Percentiles rank a stretch among this genome's conserved stretches.
These are phyloP conservation scores for Cladophialophora bantiana DNA, from an alignment of 2,329 filamentous ascomycete genomes.

Conservation along the genomic window DNA sequence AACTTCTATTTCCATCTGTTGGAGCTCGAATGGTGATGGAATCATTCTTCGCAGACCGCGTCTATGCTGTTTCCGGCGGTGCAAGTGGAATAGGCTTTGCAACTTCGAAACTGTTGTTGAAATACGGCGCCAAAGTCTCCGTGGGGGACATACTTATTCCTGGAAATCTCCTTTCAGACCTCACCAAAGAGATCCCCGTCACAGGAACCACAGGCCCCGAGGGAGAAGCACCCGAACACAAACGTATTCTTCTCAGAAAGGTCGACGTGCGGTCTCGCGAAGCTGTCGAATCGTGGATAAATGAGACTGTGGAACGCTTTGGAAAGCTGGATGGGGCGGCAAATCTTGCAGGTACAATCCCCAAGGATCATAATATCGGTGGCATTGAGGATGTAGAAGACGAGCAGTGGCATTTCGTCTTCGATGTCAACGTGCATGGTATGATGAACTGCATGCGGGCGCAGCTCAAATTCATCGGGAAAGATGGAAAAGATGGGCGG, in stretches of 20 bases:
- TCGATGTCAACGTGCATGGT: constrained; percentile 51
- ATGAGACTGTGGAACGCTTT: constrained; percentile 45
- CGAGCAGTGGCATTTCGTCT: constrained; percentile 49
- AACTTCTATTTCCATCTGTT: not conserved
- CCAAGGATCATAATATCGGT: constrained; percentile 28
- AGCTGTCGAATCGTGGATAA: constrained; percentile 47
- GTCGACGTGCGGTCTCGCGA: constrained; percentile 44
- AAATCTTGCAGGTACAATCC: constrained; percentile 48
- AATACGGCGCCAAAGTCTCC: constrained; percentile 26
- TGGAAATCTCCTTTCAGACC: constrained; percentile 13
- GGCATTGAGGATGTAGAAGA: constrained; percentile 46
- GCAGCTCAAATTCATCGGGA: constrained; percentile 52
- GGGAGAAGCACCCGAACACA: not conserved
- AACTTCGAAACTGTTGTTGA: constrained; percentile 60
- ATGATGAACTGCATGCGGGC: constrained; percentile 51
- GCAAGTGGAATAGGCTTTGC: constrained; percentile 77
- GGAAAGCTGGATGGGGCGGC: constrained; percentile 49
- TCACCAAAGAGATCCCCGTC: not conserved
- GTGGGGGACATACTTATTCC: constrained; percentile 26
- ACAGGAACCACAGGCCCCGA: not conserved
- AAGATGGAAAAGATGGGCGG: constrained; percentile 21
- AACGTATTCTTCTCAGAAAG: constrained; percentile 13
- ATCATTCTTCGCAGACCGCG: constrained; percentile 21
- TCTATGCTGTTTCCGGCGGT: constrained; percentile 71
- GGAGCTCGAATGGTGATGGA: constrained; percentile 8